Evolutionary conservation across 2,329 filamentous ascomycete species (phyloP).

Genomic region (Fusarium cicatricum): DNA sequence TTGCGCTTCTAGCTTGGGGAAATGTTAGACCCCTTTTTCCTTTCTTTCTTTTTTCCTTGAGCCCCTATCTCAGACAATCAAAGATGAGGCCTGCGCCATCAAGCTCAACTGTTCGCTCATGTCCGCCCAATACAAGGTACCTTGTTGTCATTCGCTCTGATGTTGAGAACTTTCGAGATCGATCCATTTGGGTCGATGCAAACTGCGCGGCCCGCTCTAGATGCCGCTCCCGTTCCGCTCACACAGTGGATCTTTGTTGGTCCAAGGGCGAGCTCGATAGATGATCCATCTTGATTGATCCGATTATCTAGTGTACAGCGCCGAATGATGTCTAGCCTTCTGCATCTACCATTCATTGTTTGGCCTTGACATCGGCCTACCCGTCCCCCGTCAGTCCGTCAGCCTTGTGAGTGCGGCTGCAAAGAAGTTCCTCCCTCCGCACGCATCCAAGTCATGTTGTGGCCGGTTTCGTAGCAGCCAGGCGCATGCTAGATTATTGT

Average conservation of each 20-base stretch:
- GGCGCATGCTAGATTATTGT: constrained; percentile 15
- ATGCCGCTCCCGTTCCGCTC: constrained; percentile 18
- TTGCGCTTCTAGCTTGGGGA: constrained; percentile 4
- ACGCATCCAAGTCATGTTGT: constrained; percentile 19
- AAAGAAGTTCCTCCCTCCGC: constrained; percentile 10
- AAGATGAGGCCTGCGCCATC: neutral
- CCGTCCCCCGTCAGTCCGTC: constrained; percentile 8
- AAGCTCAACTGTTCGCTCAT: neutral
- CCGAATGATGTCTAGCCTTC: constrained; percentile 37
- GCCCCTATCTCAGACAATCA: constrained; percentile 10
- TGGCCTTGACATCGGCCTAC: constrained; percentile 14
- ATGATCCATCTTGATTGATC: constrained; percentile 37
- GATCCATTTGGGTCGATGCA: neutral
- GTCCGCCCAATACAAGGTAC: neutral
- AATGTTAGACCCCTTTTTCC: constrained; percentile 8
- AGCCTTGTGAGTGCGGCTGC: constrained; percentile 6
- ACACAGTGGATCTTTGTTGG: constrained; percentile 11
- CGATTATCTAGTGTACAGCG: constrained; percentile 44
- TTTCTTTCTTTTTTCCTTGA: neutral
- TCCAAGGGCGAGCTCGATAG: constrained; percentile 26
- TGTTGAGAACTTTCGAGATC: neutral
- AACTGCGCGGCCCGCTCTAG: constrained; percentile 1
- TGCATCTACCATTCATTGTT: constrained; percentile 19
- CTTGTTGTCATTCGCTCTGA: neutral
- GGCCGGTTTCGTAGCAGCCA: constrained; percentile 29